These are phyloP conservation scores for Podospora appendiculata DNA, from an alignment of 495 filamentous ascomycete species.

Conservation along the genomic window DNA sequence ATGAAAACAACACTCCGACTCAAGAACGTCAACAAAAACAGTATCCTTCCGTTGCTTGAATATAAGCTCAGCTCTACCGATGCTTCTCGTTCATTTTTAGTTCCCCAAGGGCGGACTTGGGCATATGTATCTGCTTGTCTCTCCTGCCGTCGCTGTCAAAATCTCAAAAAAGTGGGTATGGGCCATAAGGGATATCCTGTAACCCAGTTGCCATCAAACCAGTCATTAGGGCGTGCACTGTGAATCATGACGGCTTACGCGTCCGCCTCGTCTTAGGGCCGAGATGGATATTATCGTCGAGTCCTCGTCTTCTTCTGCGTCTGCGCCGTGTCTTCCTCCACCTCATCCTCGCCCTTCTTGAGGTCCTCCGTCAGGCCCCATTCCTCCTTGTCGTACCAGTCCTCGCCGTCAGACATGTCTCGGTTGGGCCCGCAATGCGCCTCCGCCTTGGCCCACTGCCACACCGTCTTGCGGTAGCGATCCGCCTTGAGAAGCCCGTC, in stretches of 20 bases:
- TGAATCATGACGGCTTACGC: background rate
- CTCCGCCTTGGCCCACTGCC: conserved; percentile 82
- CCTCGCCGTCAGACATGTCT: conserved; percentile 81
- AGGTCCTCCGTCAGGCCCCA: conserved; percentile 80
- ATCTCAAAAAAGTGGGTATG: no score
- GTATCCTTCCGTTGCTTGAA: no score
- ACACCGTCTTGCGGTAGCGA: conserved; percentile 68
- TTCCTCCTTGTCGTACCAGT: conserved; percentile 90
- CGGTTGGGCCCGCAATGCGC: conserved; percentile 66
- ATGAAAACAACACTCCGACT: no score
- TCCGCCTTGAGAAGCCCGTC: conserved; percentile 69
- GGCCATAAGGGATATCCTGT: no score
- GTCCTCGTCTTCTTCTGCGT: conserved; percentile 70
- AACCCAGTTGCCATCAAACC: no score
- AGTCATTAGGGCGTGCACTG: no score
- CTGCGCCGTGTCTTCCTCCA: conserved; percentile 68
- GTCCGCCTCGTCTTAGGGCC: background rate
- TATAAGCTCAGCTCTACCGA: no score
- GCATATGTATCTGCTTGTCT: no score
- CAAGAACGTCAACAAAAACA: no score
- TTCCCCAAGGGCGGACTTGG: no score
- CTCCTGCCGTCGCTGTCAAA: no score
- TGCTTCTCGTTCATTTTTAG: no score
- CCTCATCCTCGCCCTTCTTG: conserved; percentile 87
- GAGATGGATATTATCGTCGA: conserved; percentile 31